Percentiles rank a stretch among this genome's conserved stretches.
Evolutionary conservation across 2,329 filamentous ascomycete genomes (phyloP).

Genomic region (Ophiosphaerella herpotricha): DNA sequence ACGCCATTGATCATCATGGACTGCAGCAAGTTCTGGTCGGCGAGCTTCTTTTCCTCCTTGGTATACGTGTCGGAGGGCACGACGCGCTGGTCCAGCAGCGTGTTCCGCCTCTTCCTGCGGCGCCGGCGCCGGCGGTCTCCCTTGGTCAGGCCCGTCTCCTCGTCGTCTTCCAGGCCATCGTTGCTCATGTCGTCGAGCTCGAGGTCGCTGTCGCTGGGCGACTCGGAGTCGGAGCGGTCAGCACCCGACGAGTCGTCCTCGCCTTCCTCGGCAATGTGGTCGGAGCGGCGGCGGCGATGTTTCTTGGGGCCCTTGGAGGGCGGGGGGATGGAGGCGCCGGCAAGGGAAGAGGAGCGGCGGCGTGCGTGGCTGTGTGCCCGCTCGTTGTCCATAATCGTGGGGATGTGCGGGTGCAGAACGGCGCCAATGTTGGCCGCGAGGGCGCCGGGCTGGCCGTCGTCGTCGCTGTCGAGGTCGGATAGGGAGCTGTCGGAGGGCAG

Average conservation of each 20-base stretch:
- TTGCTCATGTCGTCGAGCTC: conserved; percentile 66
- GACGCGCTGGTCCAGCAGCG: conserved; percentile 74
- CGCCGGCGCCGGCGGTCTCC: conserved; percentile 72
- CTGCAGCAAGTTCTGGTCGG: conserved; percentile 73
- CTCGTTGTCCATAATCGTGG: conserved; percentile 37
- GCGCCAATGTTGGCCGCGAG: conserved; percentile 27
- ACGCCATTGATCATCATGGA: conserved; percentile 73
- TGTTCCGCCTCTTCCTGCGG: conserved; percentile 69
- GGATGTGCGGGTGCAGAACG: conserved; percentile 39
- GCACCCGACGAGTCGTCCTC: conserved; percentile 36
- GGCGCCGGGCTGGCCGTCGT: conserved; percentile 18
- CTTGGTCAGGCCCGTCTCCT: conserved; percentile 83
- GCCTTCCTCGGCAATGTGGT: conserved; percentile 42
- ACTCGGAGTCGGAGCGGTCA: conserved; percentile 36
- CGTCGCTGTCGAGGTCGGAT: conserved; percentile 29
- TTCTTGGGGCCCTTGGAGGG: conserved; percentile 28
- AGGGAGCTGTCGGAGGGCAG: conserved; percentile 37
- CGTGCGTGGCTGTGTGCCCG: conserved; percentile 25
- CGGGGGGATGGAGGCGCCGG: conserved; percentile 27
- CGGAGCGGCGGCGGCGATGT: conserved; percentile 33
- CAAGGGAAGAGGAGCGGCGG: conserved; percentile 43
- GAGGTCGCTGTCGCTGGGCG: conserved; percentile 54
- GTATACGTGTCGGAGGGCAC: conserved; percentile 57
- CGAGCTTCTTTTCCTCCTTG: conserved; percentile 74
- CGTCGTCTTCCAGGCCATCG: conserved; percentile 77